Conservation (phyloP, 768 basidiomycete genomes). For the Tylopilus balloui region DNA sequence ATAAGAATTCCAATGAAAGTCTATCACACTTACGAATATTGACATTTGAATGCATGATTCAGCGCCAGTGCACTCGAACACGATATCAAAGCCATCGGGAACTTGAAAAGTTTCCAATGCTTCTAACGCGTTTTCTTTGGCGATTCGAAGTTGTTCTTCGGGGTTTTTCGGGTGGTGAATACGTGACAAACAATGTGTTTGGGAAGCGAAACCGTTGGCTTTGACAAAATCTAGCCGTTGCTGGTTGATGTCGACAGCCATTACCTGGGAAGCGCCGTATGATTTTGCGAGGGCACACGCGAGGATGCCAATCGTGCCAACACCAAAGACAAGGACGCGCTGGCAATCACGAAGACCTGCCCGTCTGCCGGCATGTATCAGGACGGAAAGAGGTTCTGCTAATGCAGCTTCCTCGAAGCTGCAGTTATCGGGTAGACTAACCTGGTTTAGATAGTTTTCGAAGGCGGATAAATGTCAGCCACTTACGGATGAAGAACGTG, state of each 20-base stretch:
- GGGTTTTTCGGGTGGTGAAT: conserved; percentile 45
- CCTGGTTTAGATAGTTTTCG: conserved; percentile 10
- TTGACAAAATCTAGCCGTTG: conserved; percentile 76
- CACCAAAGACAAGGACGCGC: conserved; percentile 83
- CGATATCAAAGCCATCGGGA: conserved; percentile 82
- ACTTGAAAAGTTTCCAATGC: conserved; percentile 54
- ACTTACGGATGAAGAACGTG: conserved; percentile 84
- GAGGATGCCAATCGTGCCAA: conserved; percentile 90
- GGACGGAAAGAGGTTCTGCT: conserved; percentile 91
- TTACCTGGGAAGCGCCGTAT: conserved; percentile 64
- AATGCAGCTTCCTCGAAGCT: conserved; percentile 80
- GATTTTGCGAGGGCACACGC: conserved; percentile 76
- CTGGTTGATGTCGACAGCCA: conserved; percentile 84
- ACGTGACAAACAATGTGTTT: conserved; percentile 61
- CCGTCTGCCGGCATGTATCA: conserved; percentile 60
- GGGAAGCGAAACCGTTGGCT: conserved; percentile 68
- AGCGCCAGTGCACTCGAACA: conserved; percentile 95
- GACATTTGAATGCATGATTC: conserved; percentile 90
- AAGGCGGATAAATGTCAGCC: background rate
- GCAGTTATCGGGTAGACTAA: conserved; percentile 69
- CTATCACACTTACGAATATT: conserved; percentile 62
- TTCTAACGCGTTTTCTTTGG: conserved; percentile 51
- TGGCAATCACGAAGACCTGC: conserved; percentile 47
- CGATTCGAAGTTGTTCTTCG: conserved; percentile 54
- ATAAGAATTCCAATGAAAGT: conserved; percentile 16